Base-by-base conservation (phyloP, 345 rosid species). In the Hibiscus mutabilis region DNA sequence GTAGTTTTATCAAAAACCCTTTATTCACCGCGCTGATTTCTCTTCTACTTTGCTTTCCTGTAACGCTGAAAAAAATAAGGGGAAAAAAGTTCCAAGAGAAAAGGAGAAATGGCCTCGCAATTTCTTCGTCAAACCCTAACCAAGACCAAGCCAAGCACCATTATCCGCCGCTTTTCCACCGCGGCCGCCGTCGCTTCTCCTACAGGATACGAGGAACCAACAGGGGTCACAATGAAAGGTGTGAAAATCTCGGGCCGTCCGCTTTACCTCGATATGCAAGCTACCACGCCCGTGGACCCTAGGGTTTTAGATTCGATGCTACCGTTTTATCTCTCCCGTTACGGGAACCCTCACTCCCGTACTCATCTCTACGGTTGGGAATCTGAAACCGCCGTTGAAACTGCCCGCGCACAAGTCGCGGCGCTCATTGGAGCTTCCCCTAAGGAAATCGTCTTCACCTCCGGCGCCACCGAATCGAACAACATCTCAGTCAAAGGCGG, bases 351-450 rank as follows among this genome's bases (percentile, higher is more conserved):
- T 49, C 99, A 95, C 86, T 95, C 99, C 6, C 92, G 99, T 5
- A 91, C 99, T 56, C 97, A 95, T 77, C 86, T 92, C 8, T 92
- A 80, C 81, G 99, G 99, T 15, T 95, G 99, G 99, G 99, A 95
- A 76, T 93, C 99, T 1, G 97, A 95, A 66, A 77, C 66, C 68
- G 99, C 97, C 2, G 96, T 87, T 2, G 99, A 95, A 71, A 75
- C 86, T 2, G 93, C 99, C 15, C 91, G 97, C 53, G 76, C 82
- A 19, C 91, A 90, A 27, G 85, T 92, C 35, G 92, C 97, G 9
- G 81, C 80, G n/a, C 79, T 95, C 18, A 82, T 95, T 73, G 87
- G 87, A 22, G 97, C 97, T 19, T 90, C 97, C 12, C 91, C 96
- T 2, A 95, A 89, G 71, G 99, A 95, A 78, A 83, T 95, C 59